Percentiles rank a stretch among this genome's conserved stretches.
Conservation (phyloP, 208 protist species). For the Borovskyia barvae region DNA sequence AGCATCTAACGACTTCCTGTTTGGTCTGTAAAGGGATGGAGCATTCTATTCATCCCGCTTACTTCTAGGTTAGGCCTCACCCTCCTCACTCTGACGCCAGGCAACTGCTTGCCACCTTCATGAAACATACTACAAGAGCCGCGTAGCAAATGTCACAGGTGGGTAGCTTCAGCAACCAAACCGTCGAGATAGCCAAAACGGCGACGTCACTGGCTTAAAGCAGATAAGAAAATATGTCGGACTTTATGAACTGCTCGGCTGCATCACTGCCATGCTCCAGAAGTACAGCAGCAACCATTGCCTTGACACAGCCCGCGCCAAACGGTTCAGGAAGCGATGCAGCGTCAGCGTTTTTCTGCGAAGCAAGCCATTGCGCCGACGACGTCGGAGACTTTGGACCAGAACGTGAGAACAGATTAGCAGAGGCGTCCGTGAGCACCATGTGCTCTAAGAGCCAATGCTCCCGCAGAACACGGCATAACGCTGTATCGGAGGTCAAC, state of each 20-base stretch:
- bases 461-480: conserved; percentile 63
- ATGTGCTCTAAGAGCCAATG: conserved; percentile 82
- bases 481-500: conserved; percentile 51
- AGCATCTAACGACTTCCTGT: too few species aligned
- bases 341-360: conserved; percentile 21
- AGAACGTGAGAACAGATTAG: conserved; percentile 56
- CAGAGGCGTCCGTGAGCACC: conserved; percentile 80
- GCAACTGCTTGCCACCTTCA: too few species aligned
- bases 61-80: too few species aligned
- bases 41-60: too few species aligned
- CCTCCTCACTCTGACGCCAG: too few species aligned
- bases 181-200: neutral
- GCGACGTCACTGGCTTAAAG: conserved; percentile 2
- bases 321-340: conserved; percentile 68
- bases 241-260: conserved; percentile 52
- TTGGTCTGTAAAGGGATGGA: too few species aligned
- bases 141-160: too few species aligned
- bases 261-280: conserved; percentile 59
- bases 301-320: conserved; percentile 67
- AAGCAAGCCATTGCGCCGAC: conserved; percentile 55
- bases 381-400: conserved; percentile 47
- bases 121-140: too few species aligned
- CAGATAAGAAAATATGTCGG: conserved; percentile 52
- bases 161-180: too few species aligned
- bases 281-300: conserved; percentile 66